Percentiles rank a stretch among this genome's conserved stretches.
Conservation (phyloP, 805 yeast species). For the Pichia heedii region DNA sequence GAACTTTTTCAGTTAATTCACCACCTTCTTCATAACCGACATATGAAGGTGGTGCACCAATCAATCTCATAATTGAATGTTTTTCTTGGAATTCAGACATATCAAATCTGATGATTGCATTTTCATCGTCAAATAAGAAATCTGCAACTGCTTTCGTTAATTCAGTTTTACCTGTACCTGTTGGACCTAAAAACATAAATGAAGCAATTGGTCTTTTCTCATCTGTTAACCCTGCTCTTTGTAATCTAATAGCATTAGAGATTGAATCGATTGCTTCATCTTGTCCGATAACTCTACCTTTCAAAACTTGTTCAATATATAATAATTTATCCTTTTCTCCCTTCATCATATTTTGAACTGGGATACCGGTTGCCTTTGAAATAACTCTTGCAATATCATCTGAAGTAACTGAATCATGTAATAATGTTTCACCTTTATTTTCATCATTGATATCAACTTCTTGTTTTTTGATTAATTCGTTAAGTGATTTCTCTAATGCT, state of each 20-base stretch:
- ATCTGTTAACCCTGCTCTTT: conserved; percentile 92
- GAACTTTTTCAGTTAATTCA: conserved; percentile 90
- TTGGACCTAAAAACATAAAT: conserved; percentile 94
- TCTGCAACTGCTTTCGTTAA: conserved; percentile 88
- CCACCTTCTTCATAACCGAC: conserved; percentile 96
- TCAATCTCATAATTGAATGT: conserved; percentile 80
- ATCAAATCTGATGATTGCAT: conserved; percentile 83
- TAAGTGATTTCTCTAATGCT: conserved; percentile 54
- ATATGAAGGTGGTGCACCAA: conserved; percentile 98
- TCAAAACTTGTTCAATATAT: conserved; percentile 75
- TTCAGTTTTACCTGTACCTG: conserved; percentile 98
- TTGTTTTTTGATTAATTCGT: conserved; percentile 30
- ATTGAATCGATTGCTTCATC: conserved; percentile 88
- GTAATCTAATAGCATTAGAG: conserved; percentile 90
- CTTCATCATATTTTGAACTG: conserved; percentile 80
- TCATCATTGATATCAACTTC: conserved; percentile 26
- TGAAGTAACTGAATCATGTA: conserved; percentile 89
- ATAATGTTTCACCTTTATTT: conserved; percentile 25
- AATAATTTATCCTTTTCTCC: conserved; percentile 90
- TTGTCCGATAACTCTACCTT: conserved; percentile 83
- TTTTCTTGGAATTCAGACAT: conserved; percentile 98
- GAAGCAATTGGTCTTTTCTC: conserved; percentile 95
- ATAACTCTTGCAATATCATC: conserved; percentile 92
- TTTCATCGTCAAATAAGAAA: conserved; percentile 82
- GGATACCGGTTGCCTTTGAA: conserved; percentile 93